Conservation (phyloP, 2,329 filamentous ascomycete species). For the Sordariomycetes sp. region DNA sequence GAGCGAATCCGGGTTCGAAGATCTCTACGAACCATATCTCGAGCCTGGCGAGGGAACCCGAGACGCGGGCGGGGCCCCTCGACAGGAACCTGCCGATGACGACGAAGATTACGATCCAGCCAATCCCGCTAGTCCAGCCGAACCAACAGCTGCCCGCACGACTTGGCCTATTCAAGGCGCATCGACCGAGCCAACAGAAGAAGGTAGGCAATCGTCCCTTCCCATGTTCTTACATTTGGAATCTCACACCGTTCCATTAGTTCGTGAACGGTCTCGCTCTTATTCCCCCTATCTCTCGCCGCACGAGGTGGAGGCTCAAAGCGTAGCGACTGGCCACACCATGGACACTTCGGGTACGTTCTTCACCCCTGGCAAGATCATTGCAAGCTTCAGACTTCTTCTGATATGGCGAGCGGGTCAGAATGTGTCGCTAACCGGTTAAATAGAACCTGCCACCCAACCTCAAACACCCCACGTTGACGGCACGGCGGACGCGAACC, state of each 20-base stretch:
- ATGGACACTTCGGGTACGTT: not conserved
- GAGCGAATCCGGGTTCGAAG: slow-evolving; percentile 52
- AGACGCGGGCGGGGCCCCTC: not conserved
- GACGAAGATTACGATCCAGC: slow-evolving; percentile 7
- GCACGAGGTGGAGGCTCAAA: slow-evolving; percentile 23
- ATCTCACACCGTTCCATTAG: slow-evolving; percentile 3
- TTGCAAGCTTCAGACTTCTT: not conserved
- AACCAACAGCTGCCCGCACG: not conserved
- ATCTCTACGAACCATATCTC: slow-evolving; percentile 33
- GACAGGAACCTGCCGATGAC: not conserved
- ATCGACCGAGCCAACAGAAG: not conserved
- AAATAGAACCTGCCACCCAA: not conserved
- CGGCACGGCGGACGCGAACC: not conserved
- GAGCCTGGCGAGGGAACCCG: not conserved
- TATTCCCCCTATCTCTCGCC: slow-evolving; percentile 40
- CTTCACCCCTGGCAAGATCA: not conserved
- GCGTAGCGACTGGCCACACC: not conserved
- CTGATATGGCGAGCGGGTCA: not conserved
- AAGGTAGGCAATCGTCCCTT: not conserved
- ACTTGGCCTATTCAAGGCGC: not conserved
- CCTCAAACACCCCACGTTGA: not conserved
- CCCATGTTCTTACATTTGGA: not conserved
- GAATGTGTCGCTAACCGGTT: not conserved
- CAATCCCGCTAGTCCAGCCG: not conserved
- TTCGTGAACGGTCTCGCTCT: slow-evolving; percentile 33